Percentiles rank a stretch among this genome's conserved stretches.
Conservation (phyloP, 148 eudicot species). For the Polygonum maritimum region DNA sequence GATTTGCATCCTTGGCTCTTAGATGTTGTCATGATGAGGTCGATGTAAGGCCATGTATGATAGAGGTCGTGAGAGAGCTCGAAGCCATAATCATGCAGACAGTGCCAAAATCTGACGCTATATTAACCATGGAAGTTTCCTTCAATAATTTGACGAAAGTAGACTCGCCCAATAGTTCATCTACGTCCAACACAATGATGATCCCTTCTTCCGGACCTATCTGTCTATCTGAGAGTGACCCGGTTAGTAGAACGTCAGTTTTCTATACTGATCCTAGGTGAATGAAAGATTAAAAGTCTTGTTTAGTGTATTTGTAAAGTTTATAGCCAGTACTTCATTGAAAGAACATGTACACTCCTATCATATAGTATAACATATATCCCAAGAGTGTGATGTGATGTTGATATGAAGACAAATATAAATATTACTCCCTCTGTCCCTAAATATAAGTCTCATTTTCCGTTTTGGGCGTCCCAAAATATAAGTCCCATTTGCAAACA, state of each 20-base stretch:
- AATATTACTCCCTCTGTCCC: too few relatives aligned
- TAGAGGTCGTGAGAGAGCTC: constrained; percentile 71
- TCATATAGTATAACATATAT: background rate
- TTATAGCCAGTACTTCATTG: too few relatives aligned
- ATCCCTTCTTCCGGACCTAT: constrained; percentile 19
- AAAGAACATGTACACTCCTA: too few relatives aligned
- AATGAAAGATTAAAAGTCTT: background rate
- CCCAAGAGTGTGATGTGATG: too few relatives aligned
- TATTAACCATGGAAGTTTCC: constrained; percentile 20
- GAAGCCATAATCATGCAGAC: constrained; percentile 38
- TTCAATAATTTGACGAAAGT: background rate
- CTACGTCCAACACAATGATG: background rate
- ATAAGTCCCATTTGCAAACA: too few relatives aligned
- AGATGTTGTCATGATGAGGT: constrained; percentile 50
- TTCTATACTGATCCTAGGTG: constrained; percentile 17
- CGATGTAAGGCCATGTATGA: constrained; percentile 54
- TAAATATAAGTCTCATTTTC: too few relatives aligned
- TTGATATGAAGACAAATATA: too few relatives aligned
- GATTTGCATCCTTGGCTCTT: constrained; percentile 47
- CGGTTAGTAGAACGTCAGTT: constrained; percentile 25
- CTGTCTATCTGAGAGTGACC: constrained; percentile 36
- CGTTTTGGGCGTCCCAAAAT: too few relatives aligned
- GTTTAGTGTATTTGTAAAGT: too few relatives aligned
- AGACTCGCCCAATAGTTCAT: background rate
- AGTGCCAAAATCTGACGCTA: background rate